Percentiles rank a stretch among this genome's conserved stretches.
Evolutionary conservation across 2,329 filamentous ascomycete genomes (phyloP).

Genomic region (Penicillium sp.): DNA sequence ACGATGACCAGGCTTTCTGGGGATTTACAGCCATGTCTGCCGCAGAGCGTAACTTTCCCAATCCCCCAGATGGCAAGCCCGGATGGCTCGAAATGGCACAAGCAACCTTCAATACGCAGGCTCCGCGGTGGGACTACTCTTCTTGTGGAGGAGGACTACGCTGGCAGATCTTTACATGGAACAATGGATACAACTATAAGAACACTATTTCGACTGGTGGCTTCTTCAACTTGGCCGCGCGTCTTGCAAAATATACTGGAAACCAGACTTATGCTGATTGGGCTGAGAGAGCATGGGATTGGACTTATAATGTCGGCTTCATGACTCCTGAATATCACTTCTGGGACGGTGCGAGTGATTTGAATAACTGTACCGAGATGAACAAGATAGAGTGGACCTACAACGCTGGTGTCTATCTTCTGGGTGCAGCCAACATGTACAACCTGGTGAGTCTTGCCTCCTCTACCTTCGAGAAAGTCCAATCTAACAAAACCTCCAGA

Average conservation of each 20-base stretch:
- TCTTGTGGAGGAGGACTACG: conserved; percentile 72
- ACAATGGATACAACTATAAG: conserved; percentile 39
- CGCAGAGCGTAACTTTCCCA: conserved; percentile 51
- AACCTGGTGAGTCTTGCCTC: conserved; percentile 48
- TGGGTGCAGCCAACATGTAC: conserved; percentile 62
- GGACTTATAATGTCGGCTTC: conserved; percentile 56
- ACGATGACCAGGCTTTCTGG: conserved; percentile 65
- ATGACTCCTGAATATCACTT: conserved; percentile 56
- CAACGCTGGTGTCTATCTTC: conserved; percentile 59
- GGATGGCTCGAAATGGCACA: conserved; percentile 80
- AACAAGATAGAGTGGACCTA: conserved; percentile 63
- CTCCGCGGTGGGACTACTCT: conserved; percentile 68
- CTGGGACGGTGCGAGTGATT: conserved; percentile 60
- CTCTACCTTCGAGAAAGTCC: too few species aligned
- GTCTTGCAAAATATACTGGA: conserved; percentile 35
- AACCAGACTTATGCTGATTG: conserved; percentile 55
- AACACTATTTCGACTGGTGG: conserved; percentile 41
- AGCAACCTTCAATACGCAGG: conserved; percentile 80
- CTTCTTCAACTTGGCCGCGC: conserved; percentile 37
- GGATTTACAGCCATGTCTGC: conserved; percentile 61
- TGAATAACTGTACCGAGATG: conserved; percentile 54
- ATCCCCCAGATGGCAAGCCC: conserved; percentile 58
- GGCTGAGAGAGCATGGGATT: conserved; percentile 69
- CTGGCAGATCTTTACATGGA: conserved; percentile 42
- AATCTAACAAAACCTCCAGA: conserved; percentile 26